phyloP scores from a whole-genome alignment of 495 filamentous ascomycete genomes.

The Hypoxylon rickii region DNA sequence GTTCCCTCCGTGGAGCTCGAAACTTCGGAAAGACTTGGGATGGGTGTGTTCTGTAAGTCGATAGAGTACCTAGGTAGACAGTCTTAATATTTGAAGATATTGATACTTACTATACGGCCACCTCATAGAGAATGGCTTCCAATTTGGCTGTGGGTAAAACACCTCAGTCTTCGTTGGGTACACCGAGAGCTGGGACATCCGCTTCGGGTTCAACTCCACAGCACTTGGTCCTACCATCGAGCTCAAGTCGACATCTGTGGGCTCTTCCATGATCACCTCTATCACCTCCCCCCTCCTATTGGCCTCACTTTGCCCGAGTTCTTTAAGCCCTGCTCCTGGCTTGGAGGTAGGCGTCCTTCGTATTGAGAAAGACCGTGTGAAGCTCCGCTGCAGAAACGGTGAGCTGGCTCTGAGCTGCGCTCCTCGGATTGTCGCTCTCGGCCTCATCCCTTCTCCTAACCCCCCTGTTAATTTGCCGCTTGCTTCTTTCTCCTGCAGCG shows the following conservation, averaged over 20 bases:
- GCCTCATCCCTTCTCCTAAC: slow-evolving; percentile 49
- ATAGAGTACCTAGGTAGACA: too few relatives aligned
- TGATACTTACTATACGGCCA: slow-evolving; percentile 61
- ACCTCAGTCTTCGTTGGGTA: slow-evolving; percentile 42
- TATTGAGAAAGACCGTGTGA: slow-evolving; percentile 44
- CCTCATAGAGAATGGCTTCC: slow-evolving; percentile 74
- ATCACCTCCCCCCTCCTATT: slow-evolving; percentile 57
- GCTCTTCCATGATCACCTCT: slow-evolving; percentile 54
- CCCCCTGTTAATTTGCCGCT: slow-evolving; percentile 55
- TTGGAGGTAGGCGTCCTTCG: slow-evolving; percentile 26
- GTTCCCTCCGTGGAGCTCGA: too few relatives aligned
- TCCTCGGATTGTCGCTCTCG: slow-evolving; percentile 44
- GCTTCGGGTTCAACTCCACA: slow-evolving; percentile 4
- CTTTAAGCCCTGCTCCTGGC: slow-evolving; percentile 40
- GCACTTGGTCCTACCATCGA: slow-evolving; percentile 43
- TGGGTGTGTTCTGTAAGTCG: too few relatives aligned
- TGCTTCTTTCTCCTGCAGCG: slow-evolving; percentile 50
- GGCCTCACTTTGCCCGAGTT: slow-evolving; percentile 54
- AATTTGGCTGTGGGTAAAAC: slow-evolving; percentile 66
- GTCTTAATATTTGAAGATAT: too few relatives aligned
- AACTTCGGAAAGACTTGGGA: too few relatives aligned
- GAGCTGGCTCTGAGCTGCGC: slow-evolving; percentile 46
- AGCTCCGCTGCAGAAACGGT: slow-evolving; percentile 39
- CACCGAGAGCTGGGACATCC: slow-evolving; percentile 36
- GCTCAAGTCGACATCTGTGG: slow-evolving; percentile 42